Conservation (phyloP, 306 rosid genomes). For the Myrica gale region DNA sequence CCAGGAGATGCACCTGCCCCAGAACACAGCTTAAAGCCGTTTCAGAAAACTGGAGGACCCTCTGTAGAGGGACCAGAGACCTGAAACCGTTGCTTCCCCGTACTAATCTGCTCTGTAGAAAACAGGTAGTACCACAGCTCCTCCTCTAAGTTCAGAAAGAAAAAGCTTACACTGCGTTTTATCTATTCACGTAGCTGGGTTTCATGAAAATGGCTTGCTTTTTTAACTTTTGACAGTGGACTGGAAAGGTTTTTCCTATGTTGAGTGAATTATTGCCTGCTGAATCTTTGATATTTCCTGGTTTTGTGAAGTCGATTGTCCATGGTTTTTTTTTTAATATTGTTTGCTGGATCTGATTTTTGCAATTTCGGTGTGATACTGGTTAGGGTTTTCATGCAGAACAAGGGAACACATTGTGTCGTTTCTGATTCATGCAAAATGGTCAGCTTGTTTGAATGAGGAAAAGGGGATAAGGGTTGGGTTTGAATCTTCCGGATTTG, state of each 20-base stretch:
- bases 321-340: neutral
- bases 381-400: slow-evolving; percentile 65
- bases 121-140: neutral
- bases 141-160: neutral
- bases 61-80: neutral
- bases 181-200: slow-evolving; percentile 5
- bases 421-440: slow-evolving; percentile 27
- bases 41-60: neutral
- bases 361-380: slow-evolving; percentile 12
- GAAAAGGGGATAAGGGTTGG: slow-evolving; percentile 37
- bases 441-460: slow-evolving; percentile 1
- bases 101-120: slow-evolving; percentile 29
- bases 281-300: neutral
- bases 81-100: slow-evolving; percentile 12
- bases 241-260: neutral
- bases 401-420: slow-evolving; percentile 24
- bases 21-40: neutral
- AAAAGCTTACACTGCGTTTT: neutral
- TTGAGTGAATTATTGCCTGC: neutral
- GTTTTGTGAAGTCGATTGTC: slow-evolving; percentile 27
- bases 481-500: slow-evolving; percentile 31
- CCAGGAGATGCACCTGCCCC: slow-evolving; percentile 23
- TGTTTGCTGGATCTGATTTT: slow-evolving; percentile 45
- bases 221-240: neutral
- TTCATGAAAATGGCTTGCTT: slow-evolving; percentile 15